A percentile compares a stretch with the other conserved stretches of the same genome.
phyloP scores from a whole-genome alignment of 805 yeast species.

The Candida maltosa region DNA sequence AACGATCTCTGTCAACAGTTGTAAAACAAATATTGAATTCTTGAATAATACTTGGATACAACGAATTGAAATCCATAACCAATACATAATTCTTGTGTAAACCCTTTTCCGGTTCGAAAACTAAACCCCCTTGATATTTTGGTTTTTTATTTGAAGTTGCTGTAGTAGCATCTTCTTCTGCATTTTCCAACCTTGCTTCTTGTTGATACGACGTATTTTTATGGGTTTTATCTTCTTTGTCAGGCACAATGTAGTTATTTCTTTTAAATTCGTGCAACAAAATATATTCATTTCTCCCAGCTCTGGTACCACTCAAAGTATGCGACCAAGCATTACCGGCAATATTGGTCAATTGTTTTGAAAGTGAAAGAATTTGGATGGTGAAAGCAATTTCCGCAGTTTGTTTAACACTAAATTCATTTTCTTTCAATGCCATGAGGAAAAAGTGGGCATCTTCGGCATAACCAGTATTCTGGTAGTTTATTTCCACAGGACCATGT shows the following conservation, averaged over 20 bases:
- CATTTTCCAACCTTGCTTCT: conserved; percentile 29
- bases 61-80: conserved; percentile 97
- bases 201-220: conserved; percentile 34
- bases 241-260: conserved; percentile 83
- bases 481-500: conserved; percentile 65
- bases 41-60: conserved; percentile 95
- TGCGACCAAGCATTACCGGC: conserved; percentile 98
- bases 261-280: conserved; percentile 85
- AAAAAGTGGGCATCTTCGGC: conserved; percentile 66
- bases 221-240: conserved; percentile 53
- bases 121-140: conserved; percentile 88
- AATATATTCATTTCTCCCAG: conserved; percentile 93
- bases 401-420: conserved; percentile 60
- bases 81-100: conserved; percentile 81
- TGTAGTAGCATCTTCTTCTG: conserved; percentile 44
- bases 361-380: conserved; percentile 80
- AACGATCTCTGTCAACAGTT: conserved; percentile 73
- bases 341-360: conserved; percentile 85
- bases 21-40: conserved; percentile 97
- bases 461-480: conserved; percentile 62
- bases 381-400: conserved; percentile 77
- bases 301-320: conserved; percentile 90
- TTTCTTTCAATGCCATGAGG: conserved; percentile 68
- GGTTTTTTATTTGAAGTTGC: conserved; percentile 60
- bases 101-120: conserved; percentile 95